Evolutionary conservation across 345 rosid genomes (phyloP).

Genomic region (thale cress (Arabidopsis thaliana)): TAIR10.1 NC_003076.8:25355501-25356000

Average conservation of each 20-base stretch:
- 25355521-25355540: not conserved
- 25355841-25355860: too few species aligned
- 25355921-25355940: not conserved
- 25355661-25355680: not conserved
- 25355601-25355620: not conserved
- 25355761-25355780: too few species aligned
- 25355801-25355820: not conserved
- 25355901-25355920: not conserved
- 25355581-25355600: not conserved
- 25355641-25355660: not conserved
- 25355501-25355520: not conserved
- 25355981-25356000: not conserved
- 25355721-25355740: too few species aligned
- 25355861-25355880: not conserved
- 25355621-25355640: not conserved
- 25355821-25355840: not conserved
- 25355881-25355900: not conserved
- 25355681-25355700: not conserved
- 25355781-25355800: not conserved
- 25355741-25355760: too few species aligned
- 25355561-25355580: not conserved
- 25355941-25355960: not conserved
- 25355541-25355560: not conserved
- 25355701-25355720: too few species aligned
- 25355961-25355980: not conserved